phyloP scores from a whole-genome alignment of 2,329 filamentous ascomycete species.

The Diaporthe sp. region DNA sequence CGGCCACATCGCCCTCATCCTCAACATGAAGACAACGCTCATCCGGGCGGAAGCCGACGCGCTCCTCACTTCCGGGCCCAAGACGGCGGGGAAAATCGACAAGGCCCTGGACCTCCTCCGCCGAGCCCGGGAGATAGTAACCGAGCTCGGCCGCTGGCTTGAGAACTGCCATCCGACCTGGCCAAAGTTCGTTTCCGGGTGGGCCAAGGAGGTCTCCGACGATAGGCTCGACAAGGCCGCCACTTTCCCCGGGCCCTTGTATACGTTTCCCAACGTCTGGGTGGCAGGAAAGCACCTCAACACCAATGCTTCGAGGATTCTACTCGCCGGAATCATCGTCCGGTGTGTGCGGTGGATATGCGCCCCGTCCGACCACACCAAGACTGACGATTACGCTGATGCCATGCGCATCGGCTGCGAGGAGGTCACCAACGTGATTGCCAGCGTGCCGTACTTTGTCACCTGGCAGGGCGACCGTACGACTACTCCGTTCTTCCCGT shows the following conservation, averaged over 20 bases:
- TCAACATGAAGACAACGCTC: constrained; percentile 47
- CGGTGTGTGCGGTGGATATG: constrained; percentile 46
- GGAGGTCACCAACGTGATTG: constrained; percentile 45
- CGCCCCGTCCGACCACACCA: constrained; percentile 44
- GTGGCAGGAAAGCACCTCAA: constrained; percentile 47
- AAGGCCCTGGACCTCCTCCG: constrained; percentile 44
- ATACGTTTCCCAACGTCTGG: constrained; percentile 46
- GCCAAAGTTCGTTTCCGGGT: constrained; percentile 43
- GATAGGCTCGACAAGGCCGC: constrained; percentile 40
- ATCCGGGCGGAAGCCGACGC: constrained; percentile 46
- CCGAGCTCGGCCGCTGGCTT: constrained; percentile 45
- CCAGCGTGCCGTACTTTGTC: constrained; percentile 46
- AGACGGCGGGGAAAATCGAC: constrained; percentile 45
- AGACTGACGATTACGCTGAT: constrained; percentile 44
- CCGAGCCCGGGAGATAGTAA: constrained; percentile 42
- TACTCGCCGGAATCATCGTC: constrained; percentile 45
- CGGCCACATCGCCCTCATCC: constrained; percentile 45
- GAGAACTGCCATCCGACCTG: constrained; percentile 44
- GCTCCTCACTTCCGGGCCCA: constrained; percentile 40
- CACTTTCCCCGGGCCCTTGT: constrained; percentile 44
- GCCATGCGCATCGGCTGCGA: constrained; percentile 43
- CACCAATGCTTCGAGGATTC: constrained; percentile 44
- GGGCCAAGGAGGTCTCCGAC: constrained; percentile 41
- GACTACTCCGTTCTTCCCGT: constrained; percentile 46
- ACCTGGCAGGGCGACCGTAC: constrained; percentile 44